Conservation (phyloP, 129 eudicot species). For the Kitagawia praeruptora region DNA sequence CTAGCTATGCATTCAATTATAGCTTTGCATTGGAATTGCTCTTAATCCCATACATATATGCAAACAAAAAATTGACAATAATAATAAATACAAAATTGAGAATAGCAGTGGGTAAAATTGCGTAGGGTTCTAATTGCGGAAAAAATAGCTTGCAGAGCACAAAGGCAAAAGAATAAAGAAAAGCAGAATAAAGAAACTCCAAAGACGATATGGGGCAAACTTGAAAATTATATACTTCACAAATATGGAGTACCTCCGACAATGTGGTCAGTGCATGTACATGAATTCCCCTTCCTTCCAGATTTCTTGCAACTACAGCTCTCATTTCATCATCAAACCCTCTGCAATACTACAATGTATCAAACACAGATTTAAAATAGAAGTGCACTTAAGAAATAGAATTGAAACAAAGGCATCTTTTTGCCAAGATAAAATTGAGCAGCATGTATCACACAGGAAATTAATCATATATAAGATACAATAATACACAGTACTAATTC, state of each 20-base stretch:
- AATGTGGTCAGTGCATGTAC: conserved; percentile 65
- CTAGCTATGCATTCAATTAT: too few relatives aligned
- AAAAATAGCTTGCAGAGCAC: not conserved
- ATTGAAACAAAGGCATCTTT: too few relatives aligned
- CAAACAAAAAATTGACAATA: not conserved
- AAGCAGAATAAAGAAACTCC: not conserved
- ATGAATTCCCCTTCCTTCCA: conserved; percentile 89
- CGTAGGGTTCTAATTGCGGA: not conserved
- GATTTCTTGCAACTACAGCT: conserved; percentile 85
- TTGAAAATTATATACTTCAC: not conserved
- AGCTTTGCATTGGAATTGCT: not conserved
- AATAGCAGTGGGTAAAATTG: not conserved
- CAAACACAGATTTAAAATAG: too few relatives aligned
- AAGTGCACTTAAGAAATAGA: too few relatives aligned
- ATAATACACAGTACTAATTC: too few relatives aligned
- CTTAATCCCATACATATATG: not conserved
- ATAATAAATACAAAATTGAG: not conserved
- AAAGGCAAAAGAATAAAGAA: not conserved
- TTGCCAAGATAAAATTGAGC: too few relatives aligned
- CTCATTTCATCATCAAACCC: too few relatives aligned
- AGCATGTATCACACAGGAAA: too few relatives aligned
- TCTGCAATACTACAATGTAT: too few relatives aligned
- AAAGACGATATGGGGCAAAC: conserved; percentile 1
- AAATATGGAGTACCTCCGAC: conserved; percentile 44
- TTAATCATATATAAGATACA: too few relatives aligned